Evolutionary conservation across 805 yeast species (phyloP).

Genomic region (Kuraishia capsulata): DNA sequence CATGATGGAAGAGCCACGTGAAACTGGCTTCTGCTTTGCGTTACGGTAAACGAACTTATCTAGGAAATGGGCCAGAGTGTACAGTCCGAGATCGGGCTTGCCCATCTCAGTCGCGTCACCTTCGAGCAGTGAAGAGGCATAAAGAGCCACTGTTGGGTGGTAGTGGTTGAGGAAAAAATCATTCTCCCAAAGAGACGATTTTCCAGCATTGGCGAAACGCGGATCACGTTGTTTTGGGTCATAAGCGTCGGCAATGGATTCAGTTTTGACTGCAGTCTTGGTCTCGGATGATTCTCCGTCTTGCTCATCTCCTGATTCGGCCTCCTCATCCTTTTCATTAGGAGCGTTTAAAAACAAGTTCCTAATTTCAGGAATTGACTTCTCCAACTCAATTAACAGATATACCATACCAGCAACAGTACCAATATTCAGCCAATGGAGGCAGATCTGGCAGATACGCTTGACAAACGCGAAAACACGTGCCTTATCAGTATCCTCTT

Average conservation of each 20-base stretch:
- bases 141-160: conserved; percentile 86
- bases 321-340: conserved; percentile 13
- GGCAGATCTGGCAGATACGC: conserved; percentile 77
- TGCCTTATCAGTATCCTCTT: conserved; percentile 50
- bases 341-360: conserved; percentile 52
- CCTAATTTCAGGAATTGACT: conserved; percentile 54
- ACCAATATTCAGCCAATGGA: conserved; percentile 83
- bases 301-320: conserved; percentile 7
- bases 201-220: conserved; percentile 76
- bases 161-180: conserved; percentile 66
- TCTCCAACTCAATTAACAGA: conserved; percentile 61
- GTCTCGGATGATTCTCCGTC: conserved; percentile 7
- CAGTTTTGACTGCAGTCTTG: conserved; percentile 6
- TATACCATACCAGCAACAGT: conserved; percentile 77
- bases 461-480: conserved; percentile 87
- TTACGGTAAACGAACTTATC: conserved; percentile 94
- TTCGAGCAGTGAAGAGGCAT: conserved; percentile 57
- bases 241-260: conserved; percentile 28
- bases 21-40: conserved; percentile 64
- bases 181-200: conserved; percentile 82
- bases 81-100: conserved; percentile 88
- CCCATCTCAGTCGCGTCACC: conserved; percentile 27
- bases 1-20: conserved; percentile 92
- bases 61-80: conserved; percentile 81
- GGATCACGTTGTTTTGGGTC: conserved; percentile 93